Evolutionary conservation across 257 asterid species (phyloP).

Genomic region (Solanum dulcamara): DNA sequence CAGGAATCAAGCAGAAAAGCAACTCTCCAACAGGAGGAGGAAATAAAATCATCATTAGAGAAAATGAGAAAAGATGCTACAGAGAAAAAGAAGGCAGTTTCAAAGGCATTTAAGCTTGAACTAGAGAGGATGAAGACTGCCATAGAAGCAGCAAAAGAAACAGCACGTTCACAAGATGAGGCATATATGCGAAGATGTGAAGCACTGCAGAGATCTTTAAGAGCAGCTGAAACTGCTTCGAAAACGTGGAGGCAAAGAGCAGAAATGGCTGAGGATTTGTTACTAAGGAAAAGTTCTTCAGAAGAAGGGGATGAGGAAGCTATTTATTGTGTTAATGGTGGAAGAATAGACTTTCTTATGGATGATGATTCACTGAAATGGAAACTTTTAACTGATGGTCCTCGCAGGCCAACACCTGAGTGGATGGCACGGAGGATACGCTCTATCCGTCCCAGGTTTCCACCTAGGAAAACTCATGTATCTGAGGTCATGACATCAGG

Average conservation of each 20-base stretch:
- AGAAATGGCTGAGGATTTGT: conserved; percentile 16
- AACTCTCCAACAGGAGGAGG: conserved; percentile 21
- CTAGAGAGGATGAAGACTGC: conserved; percentile 23
- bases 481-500: conserved; percentile 16
- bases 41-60: conserved; percentile 21
- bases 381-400: conserved; percentile 31
- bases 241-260: conserved; percentile 26
- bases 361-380: conserved; percentile 26
- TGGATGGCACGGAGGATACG: conserved; percentile 30
- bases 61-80: conserved; percentile 24
- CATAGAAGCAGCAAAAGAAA: conserved; percentile 27
- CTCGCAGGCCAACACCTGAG: conserved; percentile 31
- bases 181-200: conserved; percentile 27
- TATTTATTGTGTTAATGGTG: conserved; percentile 23
- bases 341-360: conserved; percentile 25
- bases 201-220: conserved; percentile 26
- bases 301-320: conserved; percentile 12
- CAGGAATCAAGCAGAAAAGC: conserved; percentile 25
- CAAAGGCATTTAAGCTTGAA: conserved; percentile 26
- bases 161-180: conserved; percentile 17
- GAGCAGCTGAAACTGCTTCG: conserved; percentile 29
- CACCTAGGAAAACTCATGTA: conserved; percentile 23
- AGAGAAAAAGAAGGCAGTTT: conserved; percentile 21
- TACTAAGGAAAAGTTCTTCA: conserved; percentile 7
- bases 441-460: conserved; percentile 28